These are phyloP conservation scores for Mrakia hoshinonis DNA, from an alignment of 768 basidiomycete genomes.

Conservation along the genomic window DNA sequence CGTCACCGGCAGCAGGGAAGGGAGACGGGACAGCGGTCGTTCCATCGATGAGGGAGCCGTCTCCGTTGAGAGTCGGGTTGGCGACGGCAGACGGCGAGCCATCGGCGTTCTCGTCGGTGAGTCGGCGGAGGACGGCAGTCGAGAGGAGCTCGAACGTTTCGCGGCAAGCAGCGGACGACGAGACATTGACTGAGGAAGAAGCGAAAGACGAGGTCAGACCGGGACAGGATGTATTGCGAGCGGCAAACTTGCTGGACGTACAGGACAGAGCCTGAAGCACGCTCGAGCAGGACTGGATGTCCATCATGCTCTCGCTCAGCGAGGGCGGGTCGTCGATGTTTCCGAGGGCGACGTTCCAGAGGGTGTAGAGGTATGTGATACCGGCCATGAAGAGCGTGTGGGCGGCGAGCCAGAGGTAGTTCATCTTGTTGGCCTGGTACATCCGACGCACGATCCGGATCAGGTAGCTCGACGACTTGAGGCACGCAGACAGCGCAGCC, in stretches of 20 bases:
- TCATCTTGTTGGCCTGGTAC: constrained; percentile 42
- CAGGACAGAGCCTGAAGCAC: constrained; percentile 40
- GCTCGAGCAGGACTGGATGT: constrained; percentile 40
- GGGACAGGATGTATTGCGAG: constrained; percentile 34
- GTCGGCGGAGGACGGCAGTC: constrained; percentile 31
- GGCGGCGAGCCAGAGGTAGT: constrained; percentile 31
- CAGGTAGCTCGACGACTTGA: constrained; percentile 42
- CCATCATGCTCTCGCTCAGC: constrained; percentile 39
- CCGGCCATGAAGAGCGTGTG: constrained; percentile 32
- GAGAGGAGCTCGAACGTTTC: constrained; percentile 34
- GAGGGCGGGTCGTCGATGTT: constrained; percentile 38
- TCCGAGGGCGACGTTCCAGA: constrained; percentile 41
- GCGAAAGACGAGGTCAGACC: constrained; percentile 34
- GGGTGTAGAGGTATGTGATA: constrained; percentile 41
- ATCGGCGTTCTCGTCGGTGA: constrained; percentile 30
- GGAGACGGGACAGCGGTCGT: neutral
- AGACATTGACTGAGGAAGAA: constrained; percentile 33
- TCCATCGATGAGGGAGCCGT: constrained; percentile 1
- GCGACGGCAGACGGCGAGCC: neutral
- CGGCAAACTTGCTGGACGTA: constrained; percentile 37
- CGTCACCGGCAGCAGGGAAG: no score
- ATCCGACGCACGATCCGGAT: constrained; percentile 41
- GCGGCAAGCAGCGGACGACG: constrained; percentile 32
- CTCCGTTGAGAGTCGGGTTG: neutral
- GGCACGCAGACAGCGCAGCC: constrained; percentile 39